These are phyloP conservation scores for Patellifolia procumbens DNA, from an alignment of 179 eudicot species.

Conservation along the genomic window DNA sequence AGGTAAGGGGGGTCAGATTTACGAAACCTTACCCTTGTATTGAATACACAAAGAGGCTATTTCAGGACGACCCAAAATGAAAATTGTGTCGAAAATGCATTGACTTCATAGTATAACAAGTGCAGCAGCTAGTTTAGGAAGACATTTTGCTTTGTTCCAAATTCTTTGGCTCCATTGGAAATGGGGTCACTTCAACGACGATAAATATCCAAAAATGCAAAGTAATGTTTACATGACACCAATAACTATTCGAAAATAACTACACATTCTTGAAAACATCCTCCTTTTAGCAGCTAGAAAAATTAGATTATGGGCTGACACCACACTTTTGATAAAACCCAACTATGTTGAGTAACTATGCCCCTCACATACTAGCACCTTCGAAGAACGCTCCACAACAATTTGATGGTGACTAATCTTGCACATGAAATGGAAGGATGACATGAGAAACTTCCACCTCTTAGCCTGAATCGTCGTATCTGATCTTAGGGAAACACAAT, in stretches of 20 bases:
- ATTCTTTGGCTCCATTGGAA: no score
- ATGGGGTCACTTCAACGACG: not conserved
- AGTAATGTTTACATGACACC: not conserved
- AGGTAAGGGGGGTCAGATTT: no score
- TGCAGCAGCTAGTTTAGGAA: no score
- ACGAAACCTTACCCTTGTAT: no score
- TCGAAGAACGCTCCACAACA: not conserved
- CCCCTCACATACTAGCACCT: not conserved
- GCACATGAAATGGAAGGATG: not conserved
- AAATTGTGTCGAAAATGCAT: no score
- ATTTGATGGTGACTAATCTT: not conserved
- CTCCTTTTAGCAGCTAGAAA: not conserved
- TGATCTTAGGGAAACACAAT: not conserved
- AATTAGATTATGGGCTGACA: no score
- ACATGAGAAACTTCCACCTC: not conserved
- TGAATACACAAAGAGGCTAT: no score
- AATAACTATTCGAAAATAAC: not conserved
- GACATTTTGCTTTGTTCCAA: no score
- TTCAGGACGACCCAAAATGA: no score
- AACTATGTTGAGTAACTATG: not conserved
- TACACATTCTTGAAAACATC: not conserved
- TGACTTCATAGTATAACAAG: no score
- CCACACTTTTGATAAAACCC: not conserved
- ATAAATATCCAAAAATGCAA: not conserved
- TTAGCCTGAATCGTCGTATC: not conserved